Evolutionary conservation across 2,329 filamentous ascomycete genomes (phyloP).

Genomic region (Nemania sp.): DNA sequence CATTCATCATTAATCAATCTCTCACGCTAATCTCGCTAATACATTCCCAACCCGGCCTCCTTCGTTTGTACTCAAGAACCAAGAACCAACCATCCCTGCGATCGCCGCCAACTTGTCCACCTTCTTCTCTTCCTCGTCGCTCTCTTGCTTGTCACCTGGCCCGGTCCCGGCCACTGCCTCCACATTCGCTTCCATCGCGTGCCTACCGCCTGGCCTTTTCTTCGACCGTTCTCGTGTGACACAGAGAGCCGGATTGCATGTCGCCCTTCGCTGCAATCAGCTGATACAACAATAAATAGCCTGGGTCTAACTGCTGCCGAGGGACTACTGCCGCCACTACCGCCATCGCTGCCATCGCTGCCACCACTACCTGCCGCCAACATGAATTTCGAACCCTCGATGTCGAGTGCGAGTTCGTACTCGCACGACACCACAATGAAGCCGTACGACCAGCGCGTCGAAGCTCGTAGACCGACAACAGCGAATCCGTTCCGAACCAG

Average conservation of each 20-base stretch:
- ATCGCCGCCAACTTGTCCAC: slow-evolving; percentile 10
- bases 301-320: slow-evolving; percentile 31
- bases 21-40: not conserved
- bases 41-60: too few relatives aligned
- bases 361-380: slow-evolving; percentile 23
- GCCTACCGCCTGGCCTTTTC: not conserved
- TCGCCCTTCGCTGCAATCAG: slow-evolving; percentile 4
- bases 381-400: slow-evolving; percentile 30
- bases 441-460: slow-evolving; percentile 32
- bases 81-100: slow-evolving; percentile 9
- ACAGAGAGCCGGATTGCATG: slow-evolving; percentile 4
- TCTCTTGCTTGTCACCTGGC: not conserved
- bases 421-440: slow-evolving; percentile 39
- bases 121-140: slow-evolving; percentile 22
- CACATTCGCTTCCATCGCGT: slow-evolving; percentile 15
- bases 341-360: too few relatives aligned
- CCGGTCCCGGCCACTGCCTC: not conserved
- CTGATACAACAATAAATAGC: slow-evolving; percentile 18
- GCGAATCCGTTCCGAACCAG: slow-evolving; percentile 45
- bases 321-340: slow-evolving; percentile 27
- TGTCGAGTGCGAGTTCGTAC: slow-evolving; percentile 38
- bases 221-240: not conserved
- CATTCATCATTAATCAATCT: too few relatives aligned
- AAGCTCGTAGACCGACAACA: slow-evolving; percentile 34
- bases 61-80: not conserved